Evolutionary conservation across 2,329 filamentous ascomycete species (phyloP).

Genomic region (Trichophyton mentagrophytes): DNA sequence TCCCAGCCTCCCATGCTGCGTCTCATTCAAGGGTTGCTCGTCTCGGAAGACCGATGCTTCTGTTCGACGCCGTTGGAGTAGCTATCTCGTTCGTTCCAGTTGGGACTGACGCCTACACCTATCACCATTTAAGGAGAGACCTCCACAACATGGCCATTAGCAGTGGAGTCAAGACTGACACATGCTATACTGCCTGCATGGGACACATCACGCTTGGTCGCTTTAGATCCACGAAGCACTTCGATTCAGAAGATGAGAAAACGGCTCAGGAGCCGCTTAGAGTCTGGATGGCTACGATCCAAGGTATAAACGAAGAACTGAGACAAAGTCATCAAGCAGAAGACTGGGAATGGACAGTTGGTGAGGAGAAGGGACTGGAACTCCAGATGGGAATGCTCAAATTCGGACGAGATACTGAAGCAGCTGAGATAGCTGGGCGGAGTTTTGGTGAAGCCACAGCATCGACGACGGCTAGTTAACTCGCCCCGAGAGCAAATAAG

Average conservation of each 20-base stretch:
- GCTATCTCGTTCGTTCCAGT: slow-evolving; percentile 7
- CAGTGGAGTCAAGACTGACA: slow-evolving; percentile 6
- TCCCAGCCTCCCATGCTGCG: slow-evolving; percentile 1
- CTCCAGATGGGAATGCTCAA: slow-evolving; percentile 11
- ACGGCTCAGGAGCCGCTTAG: neutral
- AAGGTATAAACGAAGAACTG: slow-evolving; percentile 5
- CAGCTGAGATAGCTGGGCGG: slow-evolving; percentile 6
- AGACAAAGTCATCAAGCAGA: neutral
- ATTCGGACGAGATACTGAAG: slow-evolving; percentile 6
- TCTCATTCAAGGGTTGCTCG: neutral
- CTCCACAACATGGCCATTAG: slow-evolving; percentile 5
- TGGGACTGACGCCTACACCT: slow-evolving; percentile 3
- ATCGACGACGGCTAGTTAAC: neutral
- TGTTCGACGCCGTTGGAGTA: slow-evolving; percentile 8
- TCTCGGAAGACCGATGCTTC: slow-evolving; percentile 8
- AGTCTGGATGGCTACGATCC: slow-evolving; percentile 5
- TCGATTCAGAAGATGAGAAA: slow-evolving; percentile 1
- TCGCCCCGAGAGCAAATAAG: neutral
- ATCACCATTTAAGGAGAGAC: slow-evolving; percentile 8
- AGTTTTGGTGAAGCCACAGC: neutral
- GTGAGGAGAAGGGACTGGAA: slow-evolving; percentile 6
- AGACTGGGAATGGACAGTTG: slow-evolving; percentile 9
- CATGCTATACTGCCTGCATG: slow-evolving; percentile 10
- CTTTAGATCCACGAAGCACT: slow-evolving; percentile 5
- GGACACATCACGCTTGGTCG: slow-evolving; percentile 9